Evolutionary conservation across 2,329 filamentous ascomycete species (phyloP).

Genomic region (Arthrobotrys entomopaga): DNA sequence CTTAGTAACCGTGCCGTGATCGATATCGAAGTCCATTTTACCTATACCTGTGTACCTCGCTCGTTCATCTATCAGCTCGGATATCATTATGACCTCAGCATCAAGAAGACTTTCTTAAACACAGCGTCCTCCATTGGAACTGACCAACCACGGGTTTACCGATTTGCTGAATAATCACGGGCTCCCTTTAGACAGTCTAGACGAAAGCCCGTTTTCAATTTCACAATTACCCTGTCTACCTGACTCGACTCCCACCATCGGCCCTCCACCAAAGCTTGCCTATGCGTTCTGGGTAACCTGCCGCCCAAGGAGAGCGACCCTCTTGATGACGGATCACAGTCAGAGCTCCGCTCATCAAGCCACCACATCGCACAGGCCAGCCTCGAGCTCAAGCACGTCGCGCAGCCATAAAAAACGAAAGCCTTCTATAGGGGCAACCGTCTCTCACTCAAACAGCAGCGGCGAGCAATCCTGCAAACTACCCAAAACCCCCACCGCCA

Average conservation of each 20-base stretch:
- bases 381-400: slow-evolving; percentile 28
- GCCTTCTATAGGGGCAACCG: slow-evolving; percentile 34
- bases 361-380: slow-evolving; percentile 39
- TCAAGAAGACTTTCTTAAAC: neutral
- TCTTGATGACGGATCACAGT: slow-evolving; percentile 51
- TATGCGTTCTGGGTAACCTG: slow-evolving; percentile 17
- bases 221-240: neutral
- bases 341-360: slow-evolving; percentile 38
- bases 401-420: slow-evolving; percentile 46
- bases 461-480: slow-evolving; percentile 30
- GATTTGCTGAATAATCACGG: slow-evolving; percentile 12
- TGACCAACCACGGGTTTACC: neutral
- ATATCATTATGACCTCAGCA: slow-evolving; percentile 1
- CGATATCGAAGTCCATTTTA: neutral
- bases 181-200: neutral
- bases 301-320: slow-evolving; percentile 32
- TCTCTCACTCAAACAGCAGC: slow-evolving; percentile 19
- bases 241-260: slow-evolving; percentile 16
- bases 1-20: slow-evolving; percentile 7
- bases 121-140: neutral
- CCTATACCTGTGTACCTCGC: neutral
- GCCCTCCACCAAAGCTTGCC: neutral
- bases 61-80: neutral
- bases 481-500: slow-evolving; percentile 8
- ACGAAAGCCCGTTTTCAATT: neutral